These are phyloP conservation scores for Kluyveromyces marxianus DNA, from an alignment of 1,139 yeast species.

Conservation along the genomic window DNA sequence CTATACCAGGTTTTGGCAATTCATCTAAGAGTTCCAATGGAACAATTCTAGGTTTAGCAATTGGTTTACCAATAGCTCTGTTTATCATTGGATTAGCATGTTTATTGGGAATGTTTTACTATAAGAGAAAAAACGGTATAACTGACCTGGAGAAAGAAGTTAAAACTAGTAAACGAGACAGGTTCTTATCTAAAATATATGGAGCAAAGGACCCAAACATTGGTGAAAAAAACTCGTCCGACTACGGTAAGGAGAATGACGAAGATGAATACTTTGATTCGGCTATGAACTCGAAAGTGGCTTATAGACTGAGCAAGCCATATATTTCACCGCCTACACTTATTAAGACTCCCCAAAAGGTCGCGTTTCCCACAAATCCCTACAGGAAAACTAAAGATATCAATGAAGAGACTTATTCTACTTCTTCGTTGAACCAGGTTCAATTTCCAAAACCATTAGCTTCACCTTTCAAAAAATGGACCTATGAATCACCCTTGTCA, in stretches of 20 bases:
- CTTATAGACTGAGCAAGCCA: conserved; percentile 6
- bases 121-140: conserved; percentile 5
- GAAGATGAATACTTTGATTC: background rate
- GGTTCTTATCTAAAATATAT: background rate
- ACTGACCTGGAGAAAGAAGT: background rate
- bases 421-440: conserved; percentile 20
- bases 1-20: no score
- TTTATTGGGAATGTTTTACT: conserved; percentile 14
- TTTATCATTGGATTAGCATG: conserved; percentile 17
- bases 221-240: background rate
- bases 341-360: conserved; percentile 18
- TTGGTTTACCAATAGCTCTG: conserved; percentile 28
- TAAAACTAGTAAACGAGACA: no score
- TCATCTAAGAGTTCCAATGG: background rate
- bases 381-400: conserved; percentile 9
- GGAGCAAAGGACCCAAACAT: background rate
- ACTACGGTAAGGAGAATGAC: background rate
- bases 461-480: conserved; percentile 17
- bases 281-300: background rate
- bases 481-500: conserved; percentile 27
- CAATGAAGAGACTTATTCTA: conserved; percentile 16
- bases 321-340: conserved; percentile 4
- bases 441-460: conserved; percentile 13
- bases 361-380: conserved; percentile 7
- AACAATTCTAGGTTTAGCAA: conserved; percentile 21